Conservation (phyloP, 129 eudicot genomes). For the Saussurea involucrata region DNA sequence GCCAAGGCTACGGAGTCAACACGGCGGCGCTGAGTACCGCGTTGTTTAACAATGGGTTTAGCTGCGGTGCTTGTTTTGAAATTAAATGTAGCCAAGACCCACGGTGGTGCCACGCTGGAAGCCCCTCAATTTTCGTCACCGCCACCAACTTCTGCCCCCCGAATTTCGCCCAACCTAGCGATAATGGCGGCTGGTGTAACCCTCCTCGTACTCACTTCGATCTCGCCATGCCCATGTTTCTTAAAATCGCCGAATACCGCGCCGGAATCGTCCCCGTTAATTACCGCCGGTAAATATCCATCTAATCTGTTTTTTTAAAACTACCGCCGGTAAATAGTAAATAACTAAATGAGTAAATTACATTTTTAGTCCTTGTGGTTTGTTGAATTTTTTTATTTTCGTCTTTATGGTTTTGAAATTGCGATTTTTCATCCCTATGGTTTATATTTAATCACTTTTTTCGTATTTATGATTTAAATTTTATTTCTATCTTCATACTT, state of each 20-base stretch:
- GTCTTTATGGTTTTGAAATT: too few relatives aligned
- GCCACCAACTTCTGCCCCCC: slow-evolving; percentile 92
- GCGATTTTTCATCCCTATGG: too few relatives aligned
- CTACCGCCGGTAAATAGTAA: too few relatives aligned
- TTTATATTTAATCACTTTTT: too few relatives aligned
- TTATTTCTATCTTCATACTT: too few relatives aligned
- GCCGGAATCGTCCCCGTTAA: slow-evolving; percentile 86
- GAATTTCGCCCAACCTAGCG: slow-evolving; percentile 54
- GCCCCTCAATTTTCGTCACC: slow-evolving; percentile 67
- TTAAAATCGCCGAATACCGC: slow-evolving; percentile 58
- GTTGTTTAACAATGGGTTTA: slow-evolving; percentile 61
- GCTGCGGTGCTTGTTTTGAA: slow-evolving; percentile 85
- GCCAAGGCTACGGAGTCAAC: slow-evolving; percentile 75
- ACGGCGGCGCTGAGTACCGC: slow-evolving; percentile 86
- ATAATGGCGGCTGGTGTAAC: slow-evolving; percentile 88
- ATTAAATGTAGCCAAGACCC: slow-evolving; percentile 59
- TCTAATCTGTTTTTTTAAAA: background rate
- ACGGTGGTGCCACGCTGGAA: slow-evolving; percentile 80
- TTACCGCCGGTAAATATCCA: slow-evolving; percentile 42
- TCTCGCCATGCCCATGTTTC: slow-evolving; percentile 87
- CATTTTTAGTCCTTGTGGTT: too few relatives aligned
- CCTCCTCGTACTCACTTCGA: slow-evolving; percentile 89
- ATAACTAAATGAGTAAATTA: too few relatives aligned
- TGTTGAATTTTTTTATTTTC: too few relatives aligned
- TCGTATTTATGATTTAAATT: too few relatives aligned